Conservation (phyloP, 352 stramenopile species). For the Lagenidium giganteum region DNA sequence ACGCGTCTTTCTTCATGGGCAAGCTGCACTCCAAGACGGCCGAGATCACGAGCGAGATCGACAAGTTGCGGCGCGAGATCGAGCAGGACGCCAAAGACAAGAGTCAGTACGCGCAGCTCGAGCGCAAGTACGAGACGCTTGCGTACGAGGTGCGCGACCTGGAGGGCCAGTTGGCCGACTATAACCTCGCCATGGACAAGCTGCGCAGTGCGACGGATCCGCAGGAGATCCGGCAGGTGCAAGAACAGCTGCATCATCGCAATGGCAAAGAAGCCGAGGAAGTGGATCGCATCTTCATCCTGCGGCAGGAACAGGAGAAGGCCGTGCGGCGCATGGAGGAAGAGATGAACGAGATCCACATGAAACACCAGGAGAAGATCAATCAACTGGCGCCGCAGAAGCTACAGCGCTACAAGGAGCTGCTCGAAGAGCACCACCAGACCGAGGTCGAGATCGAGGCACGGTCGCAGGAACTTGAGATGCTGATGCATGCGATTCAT, state of each 20-base stretch:
- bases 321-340: slow-evolving; percentile 59
- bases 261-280: slow-evolving; percentile 85
- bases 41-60: slow-evolving; percentile 81
- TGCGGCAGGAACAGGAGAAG: slow-evolving; percentile 81
- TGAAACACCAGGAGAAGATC: slow-evolving; percentile 83
- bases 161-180: slow-evolving; percentile 90
- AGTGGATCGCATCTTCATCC: slow-evolving; percentile 85
- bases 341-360: slow-evolving; percentile 78
- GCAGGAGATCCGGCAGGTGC: slow-evolving; percentile 58
- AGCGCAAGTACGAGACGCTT: slow-evolving; percentile 74
- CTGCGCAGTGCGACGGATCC: slow-evolving; percentile 64
- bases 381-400: slow-evolving; percentile 86
- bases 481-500: slow-evolving; percentile 69
- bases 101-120: slow-evolving; percentile 81
- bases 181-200: slow-evolving; percentile 94
- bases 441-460: slow-evolving; percentile 73
- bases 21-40: slow-evolving; percentile 88
- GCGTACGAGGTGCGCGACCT: slow-evolving; percentile 68
- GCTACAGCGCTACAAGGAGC: slow-evolving; percentile 70
- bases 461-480: slow-evolving; percentile 57
- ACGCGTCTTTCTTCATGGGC: slow-evolving; percentile 87
- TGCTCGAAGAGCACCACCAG: slow-evolving; percentile 68
- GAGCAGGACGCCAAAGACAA: slow-evolving; percentile 86
- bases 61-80: slow-evolving; percentile 75
- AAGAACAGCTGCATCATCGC: slow-evolving; percentile 61